Evolutionary conservation across 495 filamentous ascomycete genomes (phyloP).

Genomic region (Trichoderma gamsii): DNA sequence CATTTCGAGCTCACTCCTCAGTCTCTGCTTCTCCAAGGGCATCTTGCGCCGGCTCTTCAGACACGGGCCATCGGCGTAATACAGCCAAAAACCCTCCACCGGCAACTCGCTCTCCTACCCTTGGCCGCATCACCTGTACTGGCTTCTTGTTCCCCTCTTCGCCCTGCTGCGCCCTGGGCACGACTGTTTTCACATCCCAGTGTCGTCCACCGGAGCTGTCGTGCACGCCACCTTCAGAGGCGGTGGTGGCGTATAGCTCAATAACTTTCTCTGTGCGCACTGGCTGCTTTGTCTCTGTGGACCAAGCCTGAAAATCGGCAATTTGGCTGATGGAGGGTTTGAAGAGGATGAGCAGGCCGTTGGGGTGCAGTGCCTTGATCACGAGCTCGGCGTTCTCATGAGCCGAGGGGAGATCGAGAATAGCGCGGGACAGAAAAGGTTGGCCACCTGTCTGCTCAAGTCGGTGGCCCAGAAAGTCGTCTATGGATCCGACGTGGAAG

Average conservation of each 20-base stretch:
- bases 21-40: background rate
- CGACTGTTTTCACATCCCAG: slow-evolving; percentile 14
- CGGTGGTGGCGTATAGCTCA: slow-evolving; percentile 2
- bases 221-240: slow-evolving; percentile 1
- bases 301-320: slow-evolving; percentile 46
- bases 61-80: slow-evolving; percentile 2
- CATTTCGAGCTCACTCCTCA: background rate
- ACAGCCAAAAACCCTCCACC: slow-evolving; percentile 16
- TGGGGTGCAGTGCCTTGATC: slow-evolving; percentile 47
- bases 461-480: slow-evolving; percentile 54
- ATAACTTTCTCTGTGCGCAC: slow-evolving; percentile 13
- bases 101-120: slow-evolving; percentile 11
- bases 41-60: background rate
- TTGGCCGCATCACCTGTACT: slow-evolving; percentile 12
- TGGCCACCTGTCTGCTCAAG: slow-evolving; percentile 32
- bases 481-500: slow-evolving; percentile 63
- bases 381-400: slow-evolving; percentile 36
- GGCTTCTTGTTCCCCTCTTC: background rate
- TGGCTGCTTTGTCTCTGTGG: slow-evolving; percentile 19
- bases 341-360: slow-evolving; percentile 62
- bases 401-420: slow-evolving; percentile 64
- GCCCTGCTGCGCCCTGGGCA: slow-evolving; percentile 11
- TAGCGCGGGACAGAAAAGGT: slow-evolving; percentile 59
- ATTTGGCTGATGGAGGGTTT: slow-evolving; percentile 75
- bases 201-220: background rate